Evolutionary conservation across 2,329 filamentous ascomycete species (phyloP).

Genomic region (Ophiostoma piceae): DNA sequence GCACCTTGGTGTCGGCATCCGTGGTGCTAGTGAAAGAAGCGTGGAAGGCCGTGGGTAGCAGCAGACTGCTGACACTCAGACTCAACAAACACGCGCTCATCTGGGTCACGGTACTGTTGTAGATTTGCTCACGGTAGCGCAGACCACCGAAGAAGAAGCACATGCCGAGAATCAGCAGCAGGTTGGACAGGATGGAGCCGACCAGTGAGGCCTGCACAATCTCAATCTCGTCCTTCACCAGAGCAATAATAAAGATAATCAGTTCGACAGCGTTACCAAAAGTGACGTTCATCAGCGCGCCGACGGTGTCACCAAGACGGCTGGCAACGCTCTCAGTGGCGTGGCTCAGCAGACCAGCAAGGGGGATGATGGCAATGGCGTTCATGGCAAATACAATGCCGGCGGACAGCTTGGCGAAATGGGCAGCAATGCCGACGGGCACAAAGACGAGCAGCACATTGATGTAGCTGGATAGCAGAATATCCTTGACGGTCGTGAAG

Average conservation of each 20-base stretch:
- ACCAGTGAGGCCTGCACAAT: constrained; percentile 73
- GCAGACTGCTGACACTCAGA: constrained; percentile 48
- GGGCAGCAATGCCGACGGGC: constrained; percentile 59
- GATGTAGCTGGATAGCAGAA: constrained; percentile 57
- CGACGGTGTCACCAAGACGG: constrained; percentile 75
- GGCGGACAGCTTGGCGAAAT: constrained; percentile 38
- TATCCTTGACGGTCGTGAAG: constrained; percentile 46
- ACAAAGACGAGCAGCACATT: constrained; percentile 65
- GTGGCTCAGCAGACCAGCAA: constrained; percentile 76
- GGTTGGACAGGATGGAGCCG: constrained; percentile 71
- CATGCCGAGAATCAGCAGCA: constrained; percentile 71
- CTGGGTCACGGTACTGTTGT: constrained; percentile 67
- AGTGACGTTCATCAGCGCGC: constrained; percentile 81
- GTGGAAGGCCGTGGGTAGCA: constrained; percentile 50
- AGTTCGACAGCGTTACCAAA: constrained; percentile 91
- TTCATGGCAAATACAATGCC: constrained; percentile 56
- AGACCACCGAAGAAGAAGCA: constrained; percentile 66
- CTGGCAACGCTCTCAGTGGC: constrained; percentile 85
- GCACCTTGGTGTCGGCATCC: constrained; percentile 55
- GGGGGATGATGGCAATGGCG: constrained; percentile 70
- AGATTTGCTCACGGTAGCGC: constrained; percentile 64
- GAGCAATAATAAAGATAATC: constrained; percentile 58
- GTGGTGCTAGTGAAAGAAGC: constrained; percentile 59
- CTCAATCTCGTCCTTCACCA: constrained; percentile 55
- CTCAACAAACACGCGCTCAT: constrained; percentile 67